A percentile compares a stretch with the other conserved stretches of the same genome.
phyloP scores from a whole-genome alignment of 495 filamentous ascomycete species.

The Copromyces sp. region DNA sequence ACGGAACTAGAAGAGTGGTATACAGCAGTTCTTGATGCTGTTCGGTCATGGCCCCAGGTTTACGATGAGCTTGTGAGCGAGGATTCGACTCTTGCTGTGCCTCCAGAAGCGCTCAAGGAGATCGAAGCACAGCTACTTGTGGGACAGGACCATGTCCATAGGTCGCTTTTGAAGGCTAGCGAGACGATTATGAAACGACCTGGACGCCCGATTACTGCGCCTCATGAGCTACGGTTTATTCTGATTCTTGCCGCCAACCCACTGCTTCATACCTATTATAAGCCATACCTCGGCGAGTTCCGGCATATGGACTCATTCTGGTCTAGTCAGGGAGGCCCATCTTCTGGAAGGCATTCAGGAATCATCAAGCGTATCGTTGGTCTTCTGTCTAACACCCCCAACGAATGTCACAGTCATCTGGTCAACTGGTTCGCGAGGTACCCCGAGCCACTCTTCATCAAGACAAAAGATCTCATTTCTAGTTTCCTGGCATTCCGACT shows the following conservation, averaged over 20 bases:
- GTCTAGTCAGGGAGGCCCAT: slow-evolving; percentile 7
- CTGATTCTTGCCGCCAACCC: slow-evolving; percentile 83
- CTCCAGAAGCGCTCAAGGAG: slow-evolving; percentile 29
- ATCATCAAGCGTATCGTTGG: slow-evolving; percentile 83
- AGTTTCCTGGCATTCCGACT: slow-evolving; percentile 79
- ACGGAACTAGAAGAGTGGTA: slow-evolving; percentile 65
- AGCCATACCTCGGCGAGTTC: slow-evolving; percentile 25
- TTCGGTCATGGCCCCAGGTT: slow-evolving; percentile 42
- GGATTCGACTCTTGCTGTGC: slow-evolving; percentile 9
- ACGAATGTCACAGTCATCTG: slow-evolving; percentile 71
- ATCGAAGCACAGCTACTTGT: slow-evolving; percentile 54
- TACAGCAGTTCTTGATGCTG: slow-evolving; percentile 50
- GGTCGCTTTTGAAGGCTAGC: slow-evolving; percentile 67
- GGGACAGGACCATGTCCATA: slow-evolving; percentile 56
- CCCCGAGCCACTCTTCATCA: slow-evolving; percentile 57
- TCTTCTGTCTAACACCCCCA: slow-evolving; percentile 63
- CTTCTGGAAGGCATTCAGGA: slow-evolving; percentile 56
- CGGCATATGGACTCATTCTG: slow-evolving; percentile 12
- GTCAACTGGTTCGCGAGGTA: slow-evolving; percentile 77
- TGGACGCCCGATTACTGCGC: slow-evolving; percentile 54
- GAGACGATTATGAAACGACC: slow-evolving; percentile 84
- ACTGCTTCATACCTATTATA: slow-evolving; percentile 44
- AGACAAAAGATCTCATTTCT: slow-evolving; percentile 62
- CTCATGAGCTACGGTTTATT: slow-evolving; percentile 68
- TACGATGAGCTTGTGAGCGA: slow-evolving; percentile 37